Base-by-base conservation (phyloP, 495 filamentous ascomycete species). In the Aspergillus coremiiformis region DNA sequence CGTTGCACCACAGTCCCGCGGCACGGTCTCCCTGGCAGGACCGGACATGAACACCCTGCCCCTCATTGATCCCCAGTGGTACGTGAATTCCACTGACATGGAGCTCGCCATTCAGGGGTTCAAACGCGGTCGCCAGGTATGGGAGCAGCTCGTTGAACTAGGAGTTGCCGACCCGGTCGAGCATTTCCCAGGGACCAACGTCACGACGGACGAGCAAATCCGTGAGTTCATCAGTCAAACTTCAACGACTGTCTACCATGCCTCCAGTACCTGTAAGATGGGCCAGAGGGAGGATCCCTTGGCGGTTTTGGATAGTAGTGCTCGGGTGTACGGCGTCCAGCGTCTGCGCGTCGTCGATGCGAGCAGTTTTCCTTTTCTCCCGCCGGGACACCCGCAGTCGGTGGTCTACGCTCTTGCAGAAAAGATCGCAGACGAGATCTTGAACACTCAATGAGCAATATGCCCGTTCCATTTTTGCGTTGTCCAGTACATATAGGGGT, bases 361-460 rank as follows among this genome's bases (percentile, higher is more conserved):
- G 0, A 66, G 62, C 22, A 60, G 68, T 26, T 77, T 81, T 57
- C 70, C 78, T 2, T 66, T 80, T 8, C 39, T 78, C 15, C 66
- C 71, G 5, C 78, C 81, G 6, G 78, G 79, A 0, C 78, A 82
- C 63, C 79, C 78, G 5, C 59, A 69, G 57, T 46, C 68, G 3
- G 68, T 62, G 3, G 63, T 78, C 33, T 80, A 75, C 64, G 68
- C 66, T 49, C 56, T 82, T 9, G 79, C 78, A 3, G 78, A 82
- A 67, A 83, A 82, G 66, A 78, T 81, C 62, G 74, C 72, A n/a
- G 68, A 71, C 43, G 69, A 69, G 43, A 78, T 82, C 23, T 29
- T 64, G 44, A 41, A 10, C 37, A 21, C 37, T 7, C 37, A 9
- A 3, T 21, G 21, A n/a, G 21, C 32, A 35, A 12, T 41, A 14